phyloP scores from a whole-genome alignment of 75 land plant species.

The Chamaecyparis obtusa region DNA sequence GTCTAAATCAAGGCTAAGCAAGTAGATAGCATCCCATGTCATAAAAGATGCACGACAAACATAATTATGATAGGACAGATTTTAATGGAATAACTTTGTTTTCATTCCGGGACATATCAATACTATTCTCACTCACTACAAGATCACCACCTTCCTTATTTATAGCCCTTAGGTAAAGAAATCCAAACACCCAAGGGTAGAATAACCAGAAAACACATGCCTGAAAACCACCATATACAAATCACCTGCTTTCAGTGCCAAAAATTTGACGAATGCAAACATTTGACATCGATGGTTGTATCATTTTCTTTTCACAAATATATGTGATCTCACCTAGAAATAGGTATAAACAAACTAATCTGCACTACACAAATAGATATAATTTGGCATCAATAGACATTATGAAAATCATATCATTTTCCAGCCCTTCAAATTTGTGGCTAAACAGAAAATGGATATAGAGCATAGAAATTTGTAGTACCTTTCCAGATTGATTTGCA shows the following conservation, averaged over 20 bases:
- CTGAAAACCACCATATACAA: background rate
- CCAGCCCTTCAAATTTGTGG: too few species aligned
- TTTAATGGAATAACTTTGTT: background rate
- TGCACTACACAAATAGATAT: background rate
- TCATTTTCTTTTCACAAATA: background rate
- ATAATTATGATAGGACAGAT: background rate
- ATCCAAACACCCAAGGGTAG: background rate
- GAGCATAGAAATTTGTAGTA: background rate
- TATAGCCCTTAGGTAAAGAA: background rate
- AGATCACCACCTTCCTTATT: background rate
- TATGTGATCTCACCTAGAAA: background rate
- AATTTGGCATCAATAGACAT: background rate
- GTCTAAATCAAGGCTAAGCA: background rate
- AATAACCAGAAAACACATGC: conserved; percentile 2
- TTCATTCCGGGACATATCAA: background rate
- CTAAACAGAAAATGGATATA: background rate
- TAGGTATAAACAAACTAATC: background rate
- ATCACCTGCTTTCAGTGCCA: background rate
- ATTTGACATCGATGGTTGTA: background rate
- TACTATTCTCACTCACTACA: background rate
- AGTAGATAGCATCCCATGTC: background rate
- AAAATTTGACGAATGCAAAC: background rate
- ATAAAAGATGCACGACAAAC: background rate
- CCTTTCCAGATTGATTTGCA: background rate
- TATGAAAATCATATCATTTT: background rate